Evolutionary conservation across 495 filamentous ascomycete genomes (phyloP).

Genomic region (Hyaloscypha hepaticicola): DNA sequence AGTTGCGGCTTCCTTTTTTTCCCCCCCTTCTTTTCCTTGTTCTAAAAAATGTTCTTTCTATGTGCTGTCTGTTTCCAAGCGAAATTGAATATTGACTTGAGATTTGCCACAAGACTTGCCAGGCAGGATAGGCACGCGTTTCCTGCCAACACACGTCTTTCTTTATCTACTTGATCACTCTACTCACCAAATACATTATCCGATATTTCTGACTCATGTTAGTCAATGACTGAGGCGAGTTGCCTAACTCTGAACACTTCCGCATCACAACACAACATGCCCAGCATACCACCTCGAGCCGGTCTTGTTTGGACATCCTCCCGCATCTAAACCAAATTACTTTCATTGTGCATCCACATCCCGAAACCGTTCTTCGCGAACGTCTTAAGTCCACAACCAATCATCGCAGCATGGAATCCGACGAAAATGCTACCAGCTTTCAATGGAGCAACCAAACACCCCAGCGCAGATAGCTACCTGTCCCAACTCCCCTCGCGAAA

Average conservation of each 20-base stretch:
- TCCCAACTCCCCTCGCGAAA: neutral
- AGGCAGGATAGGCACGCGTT: too few relatives aligned
- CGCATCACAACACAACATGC: neutral
- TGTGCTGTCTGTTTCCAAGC: too few relatives aligned
- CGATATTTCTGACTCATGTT: neutral
- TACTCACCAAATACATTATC: neutral
- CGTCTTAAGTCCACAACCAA: neutral
- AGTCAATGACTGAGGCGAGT: neutral
- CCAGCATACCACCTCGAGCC: neutral
- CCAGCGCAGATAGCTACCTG: neutral
- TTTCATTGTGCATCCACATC: neutral
- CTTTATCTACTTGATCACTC: neutral
- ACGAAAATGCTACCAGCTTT: neutral
- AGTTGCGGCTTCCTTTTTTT: too few relatives aligned
- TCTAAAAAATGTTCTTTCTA: too few relatives aligned
- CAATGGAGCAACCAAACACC: neutral
- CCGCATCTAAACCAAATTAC: neutral
- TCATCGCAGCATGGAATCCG: neutral
- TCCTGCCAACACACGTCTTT: too few relatives aligned
- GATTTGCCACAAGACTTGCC: too few relatives aligned
- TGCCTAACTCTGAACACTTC: neutral
- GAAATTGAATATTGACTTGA: too few relatives aligned
- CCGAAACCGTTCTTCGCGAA: neutral
- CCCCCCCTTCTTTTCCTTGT: too few relatives aligned
- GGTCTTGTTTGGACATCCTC: neutral